phyloP scores from a whole-genome alignment of 2,329 filamentous ascomycete genomes.

The Botrytis fragariae region DNA sequence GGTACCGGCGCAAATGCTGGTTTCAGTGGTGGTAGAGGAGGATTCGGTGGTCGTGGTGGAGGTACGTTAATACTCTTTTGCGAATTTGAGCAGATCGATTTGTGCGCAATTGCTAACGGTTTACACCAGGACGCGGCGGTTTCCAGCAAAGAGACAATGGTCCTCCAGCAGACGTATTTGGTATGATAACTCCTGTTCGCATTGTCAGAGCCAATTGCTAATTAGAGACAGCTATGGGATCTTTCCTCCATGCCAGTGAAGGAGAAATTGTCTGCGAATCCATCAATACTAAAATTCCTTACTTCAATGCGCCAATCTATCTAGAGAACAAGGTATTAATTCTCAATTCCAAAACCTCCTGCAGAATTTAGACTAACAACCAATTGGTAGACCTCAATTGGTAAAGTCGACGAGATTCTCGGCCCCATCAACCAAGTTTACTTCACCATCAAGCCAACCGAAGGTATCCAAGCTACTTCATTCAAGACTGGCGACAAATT shows the following conservation, averaged over 20 bases:
- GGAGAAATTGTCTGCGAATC: conserved; percentile 98
- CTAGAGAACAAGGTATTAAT: conserved; percentile 85
- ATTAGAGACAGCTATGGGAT: conserved; percentile 72
- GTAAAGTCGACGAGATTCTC: conserved; percentile 97
- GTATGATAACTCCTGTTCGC: conserved; percentile 39
- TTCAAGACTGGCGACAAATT: conserved; percentile 98
- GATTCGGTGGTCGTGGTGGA: conserved; percentile 48
- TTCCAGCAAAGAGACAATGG: conserved; percentile 60
- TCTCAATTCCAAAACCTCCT: too few species aligned
- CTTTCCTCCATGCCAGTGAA: conserved; percentile 90
- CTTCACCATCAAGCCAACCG: conserved; percentile 96
- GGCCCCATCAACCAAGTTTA: conserved; percentile 97
- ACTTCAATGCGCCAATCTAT: conserved; percentile 99
- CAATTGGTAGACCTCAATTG: conserved; percentile 66
- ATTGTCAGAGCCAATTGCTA: conserved; percentile 23
- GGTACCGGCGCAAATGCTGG: conserved; percentile 49
- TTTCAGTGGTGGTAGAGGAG: conserved; percentile 51
- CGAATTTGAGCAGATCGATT: conserved; percentile 16
- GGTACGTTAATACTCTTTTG: conserved; percentile 36
- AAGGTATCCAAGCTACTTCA: conserved; percentile 89
- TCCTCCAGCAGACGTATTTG: conserved; percentile 59
- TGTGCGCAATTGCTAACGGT: conserved; percentile 26
- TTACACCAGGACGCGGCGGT: conserved; percentile 55
- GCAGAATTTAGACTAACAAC: background rate
- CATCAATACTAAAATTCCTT: conserved; percentile 91